Evolutionary conservation across 345 rosid genomes (phyloP).

Genomic region (Microthlaspi erraticum): DNA sequence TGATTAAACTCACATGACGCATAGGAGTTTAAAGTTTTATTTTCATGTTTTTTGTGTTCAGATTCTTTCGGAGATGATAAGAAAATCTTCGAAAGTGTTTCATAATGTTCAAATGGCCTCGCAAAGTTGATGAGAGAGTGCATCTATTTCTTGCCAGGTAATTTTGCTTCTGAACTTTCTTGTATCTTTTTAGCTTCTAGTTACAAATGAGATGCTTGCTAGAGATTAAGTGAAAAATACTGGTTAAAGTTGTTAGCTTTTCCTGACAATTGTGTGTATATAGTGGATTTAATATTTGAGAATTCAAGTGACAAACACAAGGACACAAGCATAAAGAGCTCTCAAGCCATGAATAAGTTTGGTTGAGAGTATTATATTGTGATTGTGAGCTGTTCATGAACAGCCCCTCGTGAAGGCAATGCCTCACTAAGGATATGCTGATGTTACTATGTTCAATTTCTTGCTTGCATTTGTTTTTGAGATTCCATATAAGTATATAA

Average conservation of each 20-base stretch:
- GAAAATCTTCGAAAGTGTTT: constrained; percentile 69
- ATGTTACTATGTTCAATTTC: background rate
- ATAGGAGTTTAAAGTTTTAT: too few relatives aligned
- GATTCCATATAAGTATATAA: too few relatives aligned
- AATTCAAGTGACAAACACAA: background rate
- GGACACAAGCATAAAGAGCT: background rate
- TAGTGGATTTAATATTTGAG: background rate
- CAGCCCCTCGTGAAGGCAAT: constrained; percentile 1
- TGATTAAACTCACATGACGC: too few relatives aligned
- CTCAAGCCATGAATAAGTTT: background rate
- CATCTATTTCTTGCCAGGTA: constrained; percentile 94
- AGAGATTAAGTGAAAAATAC: background rate
- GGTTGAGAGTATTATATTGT: constrained; percentile 3
- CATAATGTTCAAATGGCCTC: constrained; percentile 73
- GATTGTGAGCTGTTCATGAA: constrained; percentile 2
- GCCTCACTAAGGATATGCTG: background rate
- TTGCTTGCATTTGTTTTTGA: too few relatives aligned
- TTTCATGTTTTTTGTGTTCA: too few relatives aligned
- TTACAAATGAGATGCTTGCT: constrained; percentile 1
- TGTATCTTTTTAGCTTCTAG: constrained; percentile 9
- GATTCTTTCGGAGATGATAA: constrained; percentile 48
- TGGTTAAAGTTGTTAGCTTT: constrained; percentile 15
- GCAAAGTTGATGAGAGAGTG: constrained; percentile 83
- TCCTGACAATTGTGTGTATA: constrained; percentile 2
- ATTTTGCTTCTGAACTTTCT: background rate